Evolutionary conservation across 306 rosid genomes (phyloP), one percentile per base, ranked within the genome.

Genomic region (Acacia melanoxylon): DNA sequence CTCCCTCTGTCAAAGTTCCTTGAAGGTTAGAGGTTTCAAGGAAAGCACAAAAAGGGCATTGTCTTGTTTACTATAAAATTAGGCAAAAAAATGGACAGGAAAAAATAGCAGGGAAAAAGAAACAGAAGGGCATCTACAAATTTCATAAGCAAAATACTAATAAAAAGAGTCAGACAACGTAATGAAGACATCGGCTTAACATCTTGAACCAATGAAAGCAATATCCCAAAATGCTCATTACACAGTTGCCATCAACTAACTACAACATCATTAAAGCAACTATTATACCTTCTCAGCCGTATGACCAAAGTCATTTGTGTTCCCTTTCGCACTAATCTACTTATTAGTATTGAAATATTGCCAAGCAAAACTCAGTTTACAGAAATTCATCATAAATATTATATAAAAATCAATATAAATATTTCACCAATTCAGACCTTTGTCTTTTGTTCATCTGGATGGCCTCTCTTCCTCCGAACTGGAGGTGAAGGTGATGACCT

Each of bases 1-100:
- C 54, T 90, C 96, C 89, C 91, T 91, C 99, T 96, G 92, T 61
- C 72, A 83, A 49, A 82, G 40, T 72, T 80, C 45, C 80, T 65
- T 11, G 19, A 25, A 71, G 71, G 41, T 78, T 85, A 87, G 86
- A 79, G 74, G 74, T 73, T 72, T 58, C 65, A 58, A 25, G 25
- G 67, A 52, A 78, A 78, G 71, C 58, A 68, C 77, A 73, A 68
- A 63, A 15, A 5, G 16, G 69, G 16, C 16, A 62, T 27, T 62
- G 17, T 25, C 68, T 62, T 27, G 68, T 13, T 27, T 61, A 25
- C 20, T 13, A 24, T 27, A 25, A 61, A 61, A 61, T 61, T 61
- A 62, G 20, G 6, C 19, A 27, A 5, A 27, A 27, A 62, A 11
- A 12, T 27, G 68, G 35, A 62, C 19, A 62, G 67, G 67, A 61